Evolutionary conservation across 805 yeast species (phyloP).

Genomic region (Nakazawaea wyomingensis): DNA sequence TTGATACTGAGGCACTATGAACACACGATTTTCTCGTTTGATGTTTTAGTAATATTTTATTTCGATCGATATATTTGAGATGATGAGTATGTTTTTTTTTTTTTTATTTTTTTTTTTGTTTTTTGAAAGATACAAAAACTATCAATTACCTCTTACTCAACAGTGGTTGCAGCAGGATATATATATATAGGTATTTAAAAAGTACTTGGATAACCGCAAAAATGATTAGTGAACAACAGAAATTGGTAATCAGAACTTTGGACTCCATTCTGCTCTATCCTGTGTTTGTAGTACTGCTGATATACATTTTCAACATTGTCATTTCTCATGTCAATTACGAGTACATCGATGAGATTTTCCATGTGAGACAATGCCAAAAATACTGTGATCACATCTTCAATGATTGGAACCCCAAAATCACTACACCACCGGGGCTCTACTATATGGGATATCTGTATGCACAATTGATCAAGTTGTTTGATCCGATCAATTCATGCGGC

Average conservation of each 20-base stretch:
- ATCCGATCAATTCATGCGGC: constrained; percentile 23
- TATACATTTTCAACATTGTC: not conserved
- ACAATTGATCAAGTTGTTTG: constrained; percentile 34
- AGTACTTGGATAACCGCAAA: too few relatives aligned
- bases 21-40: too few relatives aligned
- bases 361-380: constrained; percentile 68
- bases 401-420: constrained; percentile 85
- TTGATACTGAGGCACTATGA: too few relatives aligned
- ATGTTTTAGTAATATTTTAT: too few relatives aligned
- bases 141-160: too few relatives aligned
- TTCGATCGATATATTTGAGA: too few relatives aligned
- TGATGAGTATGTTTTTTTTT: too few relatives aligned
- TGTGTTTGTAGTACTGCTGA: constrained; percentile 5
- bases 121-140: too few relatives aligned
- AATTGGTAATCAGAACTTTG: not conserved
- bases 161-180: too few relatives aligned
- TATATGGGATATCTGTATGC: constrained; percentile 35
- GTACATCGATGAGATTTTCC: constrained; percentile 78
- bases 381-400: constrained; percentile 58
- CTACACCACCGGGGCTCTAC: constrained; percentile 96
- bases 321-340: constrained; percentile 22
- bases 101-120: not conserved
- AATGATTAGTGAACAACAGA: not conserved
- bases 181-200: too few relatives aligned
- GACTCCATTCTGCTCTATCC: constrained; percentile 6